Conservation (phyloP, 2,329 filamentous ascomycete genomes). For the Alternaria gaisen region DNA sequence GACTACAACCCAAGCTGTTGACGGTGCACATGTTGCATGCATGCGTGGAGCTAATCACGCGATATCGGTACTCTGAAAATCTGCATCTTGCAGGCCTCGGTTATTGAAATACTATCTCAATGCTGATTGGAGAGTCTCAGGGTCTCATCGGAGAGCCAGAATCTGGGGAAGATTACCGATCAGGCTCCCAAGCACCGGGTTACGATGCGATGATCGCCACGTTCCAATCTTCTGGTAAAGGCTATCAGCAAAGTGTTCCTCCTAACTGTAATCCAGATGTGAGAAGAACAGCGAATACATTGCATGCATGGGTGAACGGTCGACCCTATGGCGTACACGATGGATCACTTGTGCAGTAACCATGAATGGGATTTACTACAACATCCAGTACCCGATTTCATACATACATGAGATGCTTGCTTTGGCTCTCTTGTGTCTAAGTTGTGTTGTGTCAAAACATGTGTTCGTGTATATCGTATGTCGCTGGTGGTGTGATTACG, state of each 20-base stretch:
- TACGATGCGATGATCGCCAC: constrained; percentile 18
- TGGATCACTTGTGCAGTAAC: background rate
- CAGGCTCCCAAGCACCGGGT: constrained; percentile 23
- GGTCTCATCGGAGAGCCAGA: background rate
- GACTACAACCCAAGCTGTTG: background rate
- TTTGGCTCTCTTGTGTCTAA: background rate
- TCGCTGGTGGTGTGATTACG: constrained; percentile 1
- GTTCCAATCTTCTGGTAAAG: background rate
- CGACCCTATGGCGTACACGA: background rate
- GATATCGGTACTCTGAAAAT: background rate
- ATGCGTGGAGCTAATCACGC: background rate
- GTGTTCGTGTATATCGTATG: background rate
- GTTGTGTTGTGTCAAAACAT: background rate
- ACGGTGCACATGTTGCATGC: background rate
- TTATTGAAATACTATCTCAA: background rate
- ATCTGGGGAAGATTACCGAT: constrained; percentile 5
- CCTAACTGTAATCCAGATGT: background rate
- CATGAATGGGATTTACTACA: background rate
- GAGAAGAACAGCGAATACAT: too few relatives aligned
- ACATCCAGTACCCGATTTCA: background rate
- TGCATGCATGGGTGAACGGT: background rate
- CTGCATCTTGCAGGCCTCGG: constrained; percentile 2
- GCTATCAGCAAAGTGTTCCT: background rate
- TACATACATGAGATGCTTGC: background rate
- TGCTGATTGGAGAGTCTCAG: constrained; percentile 2